A percentile compares a stretch with the other conserved stretches of the same genome.
phyloP scores from a whole-genome alignment of 164 flowering plant genomes.

The Nelumbo lutea region DNA sequence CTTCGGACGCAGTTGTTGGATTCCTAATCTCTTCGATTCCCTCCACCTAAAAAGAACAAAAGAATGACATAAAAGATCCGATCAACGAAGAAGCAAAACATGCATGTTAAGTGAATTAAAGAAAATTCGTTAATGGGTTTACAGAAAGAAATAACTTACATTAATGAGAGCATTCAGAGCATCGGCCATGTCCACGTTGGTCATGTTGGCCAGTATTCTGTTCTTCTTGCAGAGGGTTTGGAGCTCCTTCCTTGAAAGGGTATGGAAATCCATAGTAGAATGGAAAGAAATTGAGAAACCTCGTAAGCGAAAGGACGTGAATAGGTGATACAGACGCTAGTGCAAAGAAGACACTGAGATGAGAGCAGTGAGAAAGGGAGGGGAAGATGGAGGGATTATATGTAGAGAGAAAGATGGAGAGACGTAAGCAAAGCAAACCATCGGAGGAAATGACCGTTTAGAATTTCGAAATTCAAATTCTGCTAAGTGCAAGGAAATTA shows the following conservation, averaged over 20 bases:
- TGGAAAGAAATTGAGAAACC: slow-evolving; percentile 23
- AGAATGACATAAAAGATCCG: neutral
- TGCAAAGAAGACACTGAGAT: too few species aligned
- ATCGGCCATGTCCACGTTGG: slow-evolving; percentile 96
- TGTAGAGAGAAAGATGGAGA: too few species aligned
- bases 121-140: neutral
- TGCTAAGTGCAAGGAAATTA: too few species aligned
- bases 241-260: slow-evolving; percentile 71
- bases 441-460: too few species aligned
- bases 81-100: neutral
- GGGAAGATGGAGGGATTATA: too few species aligned
- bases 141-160: slow-evolving; percentile 28
- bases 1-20: neutral
- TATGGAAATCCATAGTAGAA: slow-evolving; percentile 66
- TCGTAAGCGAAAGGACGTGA: too few species aligned
- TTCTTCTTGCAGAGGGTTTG: slow-evolving; percentile 91
- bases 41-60: slow-evolving; percentile 16
- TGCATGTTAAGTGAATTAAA: neutral
- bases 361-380: too few species aligned
- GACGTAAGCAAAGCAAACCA: too few species aligned
- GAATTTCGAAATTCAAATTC: too few species aligned
- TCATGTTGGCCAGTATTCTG: slow-evolving; percentile 79
- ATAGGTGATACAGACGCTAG: too few species aligned
- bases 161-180: slow-evolving; percentile 55
- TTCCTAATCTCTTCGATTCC: slow-evolving; percentile 20